These are phyloP conservation scores for Trypanosoma cruzi DNA, from an alignment of 208 protist genomes.

Conservation along the genomic window DNA sequence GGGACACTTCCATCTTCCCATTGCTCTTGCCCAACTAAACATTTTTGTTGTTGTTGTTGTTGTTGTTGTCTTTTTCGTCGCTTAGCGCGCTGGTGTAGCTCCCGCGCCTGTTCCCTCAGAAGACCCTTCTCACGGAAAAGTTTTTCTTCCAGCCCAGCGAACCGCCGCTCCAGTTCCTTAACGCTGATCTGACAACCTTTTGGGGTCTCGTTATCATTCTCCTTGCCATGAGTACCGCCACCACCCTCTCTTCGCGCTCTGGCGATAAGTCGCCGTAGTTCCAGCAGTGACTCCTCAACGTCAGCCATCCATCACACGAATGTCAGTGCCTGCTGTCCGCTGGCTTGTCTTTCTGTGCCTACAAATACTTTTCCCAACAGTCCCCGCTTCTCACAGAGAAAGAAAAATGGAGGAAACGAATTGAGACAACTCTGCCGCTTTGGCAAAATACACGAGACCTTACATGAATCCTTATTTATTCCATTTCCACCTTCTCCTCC, in stretches of 20 bases:
- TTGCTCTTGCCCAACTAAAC: background rate
- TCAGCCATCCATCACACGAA: background rate
- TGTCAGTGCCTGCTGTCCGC: background rate
- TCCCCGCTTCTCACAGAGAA: background rate
- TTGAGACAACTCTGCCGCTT: too few species aligned
- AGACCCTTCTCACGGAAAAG: constrained; percentile 11
- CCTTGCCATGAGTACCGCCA: background rate
- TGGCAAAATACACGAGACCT: too few species aligned
- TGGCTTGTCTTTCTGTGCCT: background rate
- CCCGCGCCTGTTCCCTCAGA: background rate
- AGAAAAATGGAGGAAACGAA: constrained; percentile 13
- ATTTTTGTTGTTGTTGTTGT: background rate
- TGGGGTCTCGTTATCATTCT: background rate
- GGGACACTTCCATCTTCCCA: background rate
- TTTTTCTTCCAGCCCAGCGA: constrained; percentile 7
- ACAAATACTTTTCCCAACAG: background rate
- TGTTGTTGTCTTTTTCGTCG: constrained; percentile 10
- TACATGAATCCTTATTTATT: too few species aligned
- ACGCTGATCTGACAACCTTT: background rate
- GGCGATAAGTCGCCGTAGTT: constrained; percentile 12
- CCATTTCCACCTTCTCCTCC: background rate
- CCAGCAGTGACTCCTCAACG: constrained; percentile 13
- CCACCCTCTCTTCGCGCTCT: constrained; percentile 1
- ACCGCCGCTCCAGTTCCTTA: constrained; percentile 6
- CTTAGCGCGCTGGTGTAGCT: constrained; percentile 4